A percentile compares a stretch with the other conserved stretches of the same genome.
These are phyloP conservation scores for Flaveria bidentis DNA, from an alignment of 129 eudicot species.

Conservation along the genomic window DNA sequence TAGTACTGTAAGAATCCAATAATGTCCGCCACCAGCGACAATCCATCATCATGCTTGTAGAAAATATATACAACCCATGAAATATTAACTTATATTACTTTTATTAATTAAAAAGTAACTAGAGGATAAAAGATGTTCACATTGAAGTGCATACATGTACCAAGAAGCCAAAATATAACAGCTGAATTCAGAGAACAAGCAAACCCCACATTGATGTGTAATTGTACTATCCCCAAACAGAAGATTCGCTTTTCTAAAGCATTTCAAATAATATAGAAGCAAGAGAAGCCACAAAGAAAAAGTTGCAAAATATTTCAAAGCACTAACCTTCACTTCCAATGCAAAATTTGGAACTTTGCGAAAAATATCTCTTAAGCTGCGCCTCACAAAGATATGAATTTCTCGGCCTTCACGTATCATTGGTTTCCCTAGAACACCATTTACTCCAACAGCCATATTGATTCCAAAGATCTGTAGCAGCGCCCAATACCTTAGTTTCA, in stretches of 20 bases:
- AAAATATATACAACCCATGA: background rate
- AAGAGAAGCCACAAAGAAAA: conserved; percentile 16
- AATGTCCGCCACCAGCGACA: conserved; percentile 7
- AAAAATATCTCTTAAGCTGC: conserved; percentile 87
- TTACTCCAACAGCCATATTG: conserved; percentile 89
- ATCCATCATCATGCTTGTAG: background rate
- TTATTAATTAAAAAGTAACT: background rate
- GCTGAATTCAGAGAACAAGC: conserved; percentile 8
- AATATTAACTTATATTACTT: conserved; percentile 17
- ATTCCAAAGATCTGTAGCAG: conserved; percentile 76
- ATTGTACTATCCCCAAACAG: background rate
- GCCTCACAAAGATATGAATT: conserved; percentile 72
- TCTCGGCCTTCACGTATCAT: conserved; percentile 89
- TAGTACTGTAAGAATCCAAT: background rate
- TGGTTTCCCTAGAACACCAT: conserved; percentile 77
- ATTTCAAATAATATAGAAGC: conserved; percentile 6
- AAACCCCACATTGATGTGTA: conserved; percentile 14
- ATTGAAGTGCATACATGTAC: background rate
- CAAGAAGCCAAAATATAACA: background rate
- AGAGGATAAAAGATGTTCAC: conserved; percentile 15
- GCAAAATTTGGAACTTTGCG: conserved; percentile 87
- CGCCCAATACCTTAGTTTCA: conserved; percentile 21
- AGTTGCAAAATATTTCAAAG: conserved; percentile 13
- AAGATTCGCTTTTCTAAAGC: background rate
- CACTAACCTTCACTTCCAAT: conserved; percentile 77